Base-by-base conservation (phyloP, 495 filamentous ascomycete genomes). In the Jackrogersella multiformis region DNA sequence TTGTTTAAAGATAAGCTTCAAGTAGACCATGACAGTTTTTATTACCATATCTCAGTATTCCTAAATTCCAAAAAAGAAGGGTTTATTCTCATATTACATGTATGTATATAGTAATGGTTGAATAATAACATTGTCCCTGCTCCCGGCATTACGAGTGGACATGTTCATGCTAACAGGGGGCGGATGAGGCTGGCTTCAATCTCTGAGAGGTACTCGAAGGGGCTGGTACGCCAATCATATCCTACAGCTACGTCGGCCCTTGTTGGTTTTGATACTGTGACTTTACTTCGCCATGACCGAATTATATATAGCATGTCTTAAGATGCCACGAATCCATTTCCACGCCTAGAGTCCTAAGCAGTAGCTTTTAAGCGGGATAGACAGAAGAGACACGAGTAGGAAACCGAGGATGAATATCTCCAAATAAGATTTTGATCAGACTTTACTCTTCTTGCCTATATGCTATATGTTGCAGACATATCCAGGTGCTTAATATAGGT, bases 221-320 rank as follows among this genome's bases (percentile, higher is more conserved):
- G 61, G 56, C 49, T 66, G 57, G 39, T 54, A 30, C 26, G 39
- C 69, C 68, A 74, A 72, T 72, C 42, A 64, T 44, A 20, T 58
- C 34, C 36, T 20, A 13, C 10, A n/a, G 35, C n/a, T n/a, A 15
- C 21, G 2, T 46, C 24, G 16, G 56, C 68, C 71, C 71, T 48
- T 38, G 71, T 61, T 58, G 10, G 26, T 74, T 68, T 66, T 72
- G 65, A 74, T 61, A 74, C 71, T 23, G n/a, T 13, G 51, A 46
- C 30, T 49, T 21, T 42, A 34, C 49, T 59, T 52, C 21, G 63
- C 55, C 42, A 56, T 34, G 58, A 61, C 55, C 9, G 61, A 34
- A 16, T 10, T 42, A 15, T 41, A 41, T 35, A 44, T 59, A 34
- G 32, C 42, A 24, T 44, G 44, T 59, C 28, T 55, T 55, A 34